A percentile compares a stretch with the other conserved stretches of the same genome.
phyloP scores from a whole-genome alignment of 352 stramenopile species.

The Phytophthora ohioensis region DNA sequence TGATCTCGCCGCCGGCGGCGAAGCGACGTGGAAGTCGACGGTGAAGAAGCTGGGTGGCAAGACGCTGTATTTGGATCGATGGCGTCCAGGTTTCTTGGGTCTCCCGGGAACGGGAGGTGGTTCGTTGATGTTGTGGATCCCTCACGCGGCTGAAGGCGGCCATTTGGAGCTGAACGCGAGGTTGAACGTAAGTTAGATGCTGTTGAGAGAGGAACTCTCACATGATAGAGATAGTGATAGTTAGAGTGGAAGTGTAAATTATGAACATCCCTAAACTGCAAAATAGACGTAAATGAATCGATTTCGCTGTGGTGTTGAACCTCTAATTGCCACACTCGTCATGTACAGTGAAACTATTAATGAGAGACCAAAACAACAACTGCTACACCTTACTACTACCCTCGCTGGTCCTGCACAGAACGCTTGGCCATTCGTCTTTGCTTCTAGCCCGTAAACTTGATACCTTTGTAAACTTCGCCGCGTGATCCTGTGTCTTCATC shows the following conservation, averaged over 20 bases:
- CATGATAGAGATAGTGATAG: constrained; percentile 1
- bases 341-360: too few relatives aligned
- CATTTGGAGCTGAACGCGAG: constrained; percentile 57
- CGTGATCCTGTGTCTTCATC: too few relatives aligned
- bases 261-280: neutral
- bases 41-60: constrained; percentile 49
- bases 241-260: constrained; percentile 6
- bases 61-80: constrained; percentile 78
- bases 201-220: neutral
- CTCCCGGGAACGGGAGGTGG: constrained; percentile 63
- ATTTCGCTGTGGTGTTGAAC: neutral
- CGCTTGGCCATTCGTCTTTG: too few relatives aligned
- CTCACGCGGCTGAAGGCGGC: constrained; percentile 45
- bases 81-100: constrained; percentile 59
- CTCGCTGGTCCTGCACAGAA: too few relatives aligned
- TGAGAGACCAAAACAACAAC: too few relatives aligned
- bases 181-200: constrained; percentile 50
- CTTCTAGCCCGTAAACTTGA: too few relatives aligned
- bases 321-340: neutral
- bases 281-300: constrained; percentile 5
- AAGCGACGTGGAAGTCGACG: constrained; percentile 46
- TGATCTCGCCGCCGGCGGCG: constrained; percentile 42
- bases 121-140: constrained; percentile 72
- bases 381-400: too few relatives aligned
- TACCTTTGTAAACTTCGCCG: too few relatives aligned